Evolutionary conservation across 306 rosid genomes (phyloP).

Genomic region (Sphenostylis stenocarpa): DNA sequence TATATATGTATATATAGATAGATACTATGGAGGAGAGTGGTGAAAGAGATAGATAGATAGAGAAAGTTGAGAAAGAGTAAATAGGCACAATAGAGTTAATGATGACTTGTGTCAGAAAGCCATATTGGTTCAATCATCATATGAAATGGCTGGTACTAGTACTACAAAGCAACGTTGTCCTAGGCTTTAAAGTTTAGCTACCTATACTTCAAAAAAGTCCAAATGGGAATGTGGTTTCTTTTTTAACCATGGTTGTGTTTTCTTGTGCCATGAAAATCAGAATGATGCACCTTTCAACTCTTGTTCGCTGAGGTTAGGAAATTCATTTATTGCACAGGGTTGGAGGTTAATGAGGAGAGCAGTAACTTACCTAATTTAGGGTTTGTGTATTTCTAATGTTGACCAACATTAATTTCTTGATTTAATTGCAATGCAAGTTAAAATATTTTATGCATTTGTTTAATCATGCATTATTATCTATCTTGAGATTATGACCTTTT

Average conservation of each 20-base stretch:
- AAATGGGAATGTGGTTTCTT: constrained; percentile 10
- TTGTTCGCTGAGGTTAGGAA: neutral
- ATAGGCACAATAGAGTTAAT: constrained; percentile 54
- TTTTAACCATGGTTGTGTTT: constrained; percentile 32
- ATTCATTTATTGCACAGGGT: neutral
- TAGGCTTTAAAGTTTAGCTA: constrained; percentile 23
- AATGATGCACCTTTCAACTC: neutral
- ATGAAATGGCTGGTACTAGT: constrained; percentile 24
- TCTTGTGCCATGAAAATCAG: neutral
- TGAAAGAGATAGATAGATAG: constrained; percentile 24
- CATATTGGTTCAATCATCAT: constrained; percentile 64
- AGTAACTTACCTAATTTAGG: neutral
- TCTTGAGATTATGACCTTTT: neutral
- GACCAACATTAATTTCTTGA: neutral
- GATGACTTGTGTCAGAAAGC: constrained; percentile 63
- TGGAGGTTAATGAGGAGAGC: neutral
- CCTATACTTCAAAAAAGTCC: neutral
- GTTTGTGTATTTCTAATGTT: neutral
- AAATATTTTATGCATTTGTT: neutral
- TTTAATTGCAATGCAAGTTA: neutral
- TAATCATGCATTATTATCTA: neutral
- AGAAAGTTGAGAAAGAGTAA: constrained; percentile 4
- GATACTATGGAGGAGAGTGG: constrained; percentile 21
- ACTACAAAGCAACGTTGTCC: neutral
- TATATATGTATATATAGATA: constrained; percentile 40